Evolutionary conservation across 2,329 filamentous ascomycete genomes (phyloP).

Genomic region (Colletotrichum chlorophyti): DNA sequence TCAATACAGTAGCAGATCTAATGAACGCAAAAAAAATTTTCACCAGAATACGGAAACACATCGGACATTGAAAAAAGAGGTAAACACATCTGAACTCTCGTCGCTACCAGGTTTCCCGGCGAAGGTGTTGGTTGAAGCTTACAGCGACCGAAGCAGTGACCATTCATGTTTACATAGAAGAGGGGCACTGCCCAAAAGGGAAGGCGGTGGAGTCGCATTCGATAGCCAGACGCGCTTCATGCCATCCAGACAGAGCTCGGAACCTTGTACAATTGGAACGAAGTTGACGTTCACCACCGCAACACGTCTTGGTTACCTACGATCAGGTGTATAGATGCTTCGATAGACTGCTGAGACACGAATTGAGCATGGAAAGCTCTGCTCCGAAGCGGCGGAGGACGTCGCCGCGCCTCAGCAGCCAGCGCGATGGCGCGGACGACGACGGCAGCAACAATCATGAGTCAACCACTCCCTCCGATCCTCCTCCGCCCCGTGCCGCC

Average conservation of each 20-base stretch:
- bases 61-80: no score
- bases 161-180: neutral
- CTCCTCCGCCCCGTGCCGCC: conserved; percentile 32
- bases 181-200: conserved; percentile 15
- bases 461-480: conserved; percentile 44
- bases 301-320: no score
- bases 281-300: neutral
- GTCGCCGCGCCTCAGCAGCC: conserved; percentile 56
- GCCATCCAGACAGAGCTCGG: neutral
- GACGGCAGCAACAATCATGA: conserved; percentile 32
- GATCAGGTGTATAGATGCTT: neutral
- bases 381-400: conserved; percentile 70
- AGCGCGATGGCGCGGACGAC: conserved; percentile 25
- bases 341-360: neutral
- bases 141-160: no score
- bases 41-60: no score
- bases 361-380: conserved; percentile 54
- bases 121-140: no score
- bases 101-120: no score
- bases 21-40: no score
- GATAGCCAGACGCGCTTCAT: conserved; percentile 17
- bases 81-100: neutral
- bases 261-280: neutral
- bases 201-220: conserved; percentile 34
- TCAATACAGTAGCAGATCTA: no score